phyloP scores from a whole-genome alignment of 495 filamentous ascomycete genomes.

The Aspergillus egyptiacus region DNA sequence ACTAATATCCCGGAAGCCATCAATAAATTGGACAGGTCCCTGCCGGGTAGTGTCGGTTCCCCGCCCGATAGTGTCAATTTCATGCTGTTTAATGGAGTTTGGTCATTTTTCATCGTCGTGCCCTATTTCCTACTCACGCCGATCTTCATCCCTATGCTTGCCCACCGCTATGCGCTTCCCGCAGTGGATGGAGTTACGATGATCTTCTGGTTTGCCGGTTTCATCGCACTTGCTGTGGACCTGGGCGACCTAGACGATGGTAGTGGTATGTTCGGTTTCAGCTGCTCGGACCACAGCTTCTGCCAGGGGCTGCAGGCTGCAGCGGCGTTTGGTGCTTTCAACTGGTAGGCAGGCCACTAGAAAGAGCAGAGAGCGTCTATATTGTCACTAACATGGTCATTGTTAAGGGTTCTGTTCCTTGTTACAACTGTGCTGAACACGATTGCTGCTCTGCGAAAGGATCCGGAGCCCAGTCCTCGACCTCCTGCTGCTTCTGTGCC shows the following conservation, averaged over 20 bases:
- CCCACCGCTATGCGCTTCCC: conserved; percentile 57
- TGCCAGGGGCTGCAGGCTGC: conserved; percentile 49
- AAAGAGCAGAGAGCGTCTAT: neutral
- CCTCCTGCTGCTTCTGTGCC: conserved; percentile 6
- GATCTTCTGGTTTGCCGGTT: conserved; percentile 84
- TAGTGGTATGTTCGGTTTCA: no score
- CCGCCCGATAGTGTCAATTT: conserved; percentile 49
- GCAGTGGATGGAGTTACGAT: conserved; percentile 66
- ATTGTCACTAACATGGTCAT: conserved; percentile 6
- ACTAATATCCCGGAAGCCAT: conserved; percentile 27
- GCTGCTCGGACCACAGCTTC: conserved; percentile 37
- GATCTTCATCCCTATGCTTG: conserved; percentile 48
- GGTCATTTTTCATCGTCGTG: conserved; percentile 61
- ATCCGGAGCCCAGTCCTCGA: conserved; percentile 8
- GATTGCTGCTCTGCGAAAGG: conserved; percentile 11
- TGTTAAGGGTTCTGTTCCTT: conserved; percentile 46
- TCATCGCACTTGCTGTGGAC: conserved; percentile 64
- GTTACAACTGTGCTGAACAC: conserved; percentile 37
- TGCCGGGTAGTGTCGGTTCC: conserved; percentile 29
- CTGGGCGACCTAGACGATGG: conserved; percentile 41
- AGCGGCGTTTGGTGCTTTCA: conserved; percentile 49
- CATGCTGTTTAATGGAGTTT: conserved; percentile 67
- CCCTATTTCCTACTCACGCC: conserved; percentile 62
- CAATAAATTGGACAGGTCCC: conserved; percentile 13
- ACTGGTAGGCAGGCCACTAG: conserved; percentile 41